phyloP scores from a whole-genome alignment of 306 rosid species.

The Acacia acuminata region DNA sequence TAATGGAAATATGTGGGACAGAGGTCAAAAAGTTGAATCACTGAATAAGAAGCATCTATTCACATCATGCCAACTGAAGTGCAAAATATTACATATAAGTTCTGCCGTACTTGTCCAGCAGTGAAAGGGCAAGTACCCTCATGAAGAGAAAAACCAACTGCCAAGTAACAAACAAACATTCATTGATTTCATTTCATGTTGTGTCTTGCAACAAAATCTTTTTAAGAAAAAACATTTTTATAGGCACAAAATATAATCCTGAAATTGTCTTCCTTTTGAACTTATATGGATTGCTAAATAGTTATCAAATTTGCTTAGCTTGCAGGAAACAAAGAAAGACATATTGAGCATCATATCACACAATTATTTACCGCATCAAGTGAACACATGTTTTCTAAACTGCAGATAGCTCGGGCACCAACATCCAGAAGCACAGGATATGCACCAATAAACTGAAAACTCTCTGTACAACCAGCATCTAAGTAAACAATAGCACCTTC shows the following conservation, averaged over 20 bases:
- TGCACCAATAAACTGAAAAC: conserved; percentile 80
- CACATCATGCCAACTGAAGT: conserved; percentile 7
- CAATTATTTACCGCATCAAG: conserved; percentile 60
- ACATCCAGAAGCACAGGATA: conserved; percentile 67
- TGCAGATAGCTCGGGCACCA: conserved; percentile 75
- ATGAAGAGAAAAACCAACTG: conserved; percentile 15
- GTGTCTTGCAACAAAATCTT: neutral
- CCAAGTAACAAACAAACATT: neutral
- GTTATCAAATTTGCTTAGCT: conserved; percentile 6
- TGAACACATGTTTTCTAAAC: conserved; percentile 55
- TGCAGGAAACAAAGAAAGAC: conserved; percentile 14
- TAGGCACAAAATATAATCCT: conserved; percentile 18
- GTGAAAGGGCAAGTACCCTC: neutral
- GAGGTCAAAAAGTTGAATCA: neutral
- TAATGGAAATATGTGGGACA: neutral
- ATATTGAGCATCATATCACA: conserved; percentile 13
- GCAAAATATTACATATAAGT: neutral
- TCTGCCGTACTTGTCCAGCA: neutral
- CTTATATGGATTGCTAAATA: conserved; percentile 9
- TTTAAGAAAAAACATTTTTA: neutral
- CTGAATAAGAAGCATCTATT: neutral
- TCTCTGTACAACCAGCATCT: conserved; percentile 83
- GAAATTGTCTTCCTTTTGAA: neutral
- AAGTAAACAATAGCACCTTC: conserved; percentile 74
- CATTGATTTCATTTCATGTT: neutral